Conservation (phyloP, 768 basidiomycete species). For the Peribolospora kevripleyi region DNA sequence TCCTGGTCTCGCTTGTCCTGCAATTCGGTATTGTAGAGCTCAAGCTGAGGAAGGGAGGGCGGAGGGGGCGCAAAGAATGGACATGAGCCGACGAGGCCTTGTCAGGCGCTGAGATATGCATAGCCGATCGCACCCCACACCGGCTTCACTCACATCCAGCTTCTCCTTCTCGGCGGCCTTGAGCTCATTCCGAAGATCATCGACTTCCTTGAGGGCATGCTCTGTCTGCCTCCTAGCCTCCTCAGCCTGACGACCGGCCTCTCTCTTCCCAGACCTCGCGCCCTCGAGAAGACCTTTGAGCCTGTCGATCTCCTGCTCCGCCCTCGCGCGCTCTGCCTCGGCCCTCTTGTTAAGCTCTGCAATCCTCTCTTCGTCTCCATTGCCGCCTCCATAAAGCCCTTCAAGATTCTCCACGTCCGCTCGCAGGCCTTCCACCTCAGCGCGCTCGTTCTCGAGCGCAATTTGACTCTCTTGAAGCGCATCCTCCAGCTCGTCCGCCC, state of each 20-base stretch:
- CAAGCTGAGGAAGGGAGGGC: no score
- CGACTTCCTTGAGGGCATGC: slow-evolving; percentile 3
- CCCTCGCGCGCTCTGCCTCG: slow-evolving; percentile 29
- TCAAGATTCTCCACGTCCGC: slow-evolving; percentile 29
- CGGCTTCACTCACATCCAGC: slow-evolving; percentile 10
- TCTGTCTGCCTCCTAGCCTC: slow-evolving; percentile 6
- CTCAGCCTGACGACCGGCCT: slow-evolving; percentile 9
- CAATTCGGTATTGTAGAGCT: no score
- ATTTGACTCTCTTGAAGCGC: slow-evolving; percentile 66
- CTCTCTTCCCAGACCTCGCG: slow-evolving; percentile 16
- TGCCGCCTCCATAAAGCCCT: no score
- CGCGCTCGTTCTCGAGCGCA: slow-evolving; percentile 67
- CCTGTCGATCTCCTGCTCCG: slow-evolving; percentile 32
- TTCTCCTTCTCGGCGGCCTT: slow-evolving; percentile 12
- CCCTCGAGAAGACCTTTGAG: slow-evolving; percentile 30
- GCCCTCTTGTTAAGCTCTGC: slow-evolving; percentile 28
- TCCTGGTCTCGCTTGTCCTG: no score
- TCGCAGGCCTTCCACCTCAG: slow-evolving; percentile 60
- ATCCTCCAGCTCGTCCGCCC: slow-evolving; percentile 67
- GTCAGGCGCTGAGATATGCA: no score
- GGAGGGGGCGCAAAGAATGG: no score
- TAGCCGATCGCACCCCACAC: neutral
- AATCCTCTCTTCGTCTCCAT: slow-evolving; percentile 10
- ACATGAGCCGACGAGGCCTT: no score
- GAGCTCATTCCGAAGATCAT: slow-evolving; percentile 9